These are phyloP conservation scores for Calonectria leucothoes DNA, from an alignment of 2,329 filamentous ascomycete species.

Conservation along the genomic window DNA sequence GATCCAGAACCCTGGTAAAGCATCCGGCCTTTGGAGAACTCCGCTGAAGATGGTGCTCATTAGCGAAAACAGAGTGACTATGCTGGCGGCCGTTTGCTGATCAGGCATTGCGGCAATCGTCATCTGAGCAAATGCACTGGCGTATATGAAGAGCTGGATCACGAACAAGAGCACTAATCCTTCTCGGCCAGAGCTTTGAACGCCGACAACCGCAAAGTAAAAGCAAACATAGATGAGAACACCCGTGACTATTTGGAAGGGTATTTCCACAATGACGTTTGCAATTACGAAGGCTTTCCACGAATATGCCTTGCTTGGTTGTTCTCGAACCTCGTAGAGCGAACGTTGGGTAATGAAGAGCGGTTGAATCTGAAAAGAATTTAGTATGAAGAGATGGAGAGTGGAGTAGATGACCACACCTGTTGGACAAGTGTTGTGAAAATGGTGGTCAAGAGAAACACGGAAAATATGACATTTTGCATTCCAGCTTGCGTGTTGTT, in stretches of 20 bases:
- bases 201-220: conserved; percentile 73
- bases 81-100: conserved; percentile 73
- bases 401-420: conserved; percentile 26
- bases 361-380: conserved; percentile 70
- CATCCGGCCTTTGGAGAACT: conserved; percentile 68
- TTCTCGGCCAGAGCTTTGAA: conserved; percentile 65
- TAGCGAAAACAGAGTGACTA: conserved; percentile 70
- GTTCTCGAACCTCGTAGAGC: conserved; percentile 82
- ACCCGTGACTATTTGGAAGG: conserved; percentile 74
- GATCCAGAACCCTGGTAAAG: conserved; percentile 78
- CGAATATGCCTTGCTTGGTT: conserved; percentile 79
- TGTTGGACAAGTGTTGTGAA: conserved; percentile 78
- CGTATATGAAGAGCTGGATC: conserved; percentile 76
- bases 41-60: conserved; percentile 72
- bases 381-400: conserved; percentile 46
- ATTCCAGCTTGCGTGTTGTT: conserved; percentile 73
- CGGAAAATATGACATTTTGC: conserved; percentile 78
- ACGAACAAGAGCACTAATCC: conserved; percentile 74
- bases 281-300: conserved; percentile 80
- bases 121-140: conserved; percentile 79
- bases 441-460: conserved; percentile 82
- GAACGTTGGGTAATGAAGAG: conserved; percentile 80
- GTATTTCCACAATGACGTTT: conserved; percentile 79
- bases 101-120: conserved; percentile 77
- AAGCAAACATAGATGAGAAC: conserved; percentile 73